These are phyloP conservation scores for Asparagopsis taxiformis DNA, from an alignment of 31 red algal genomes.

Conservation along the genomic window DNA sequence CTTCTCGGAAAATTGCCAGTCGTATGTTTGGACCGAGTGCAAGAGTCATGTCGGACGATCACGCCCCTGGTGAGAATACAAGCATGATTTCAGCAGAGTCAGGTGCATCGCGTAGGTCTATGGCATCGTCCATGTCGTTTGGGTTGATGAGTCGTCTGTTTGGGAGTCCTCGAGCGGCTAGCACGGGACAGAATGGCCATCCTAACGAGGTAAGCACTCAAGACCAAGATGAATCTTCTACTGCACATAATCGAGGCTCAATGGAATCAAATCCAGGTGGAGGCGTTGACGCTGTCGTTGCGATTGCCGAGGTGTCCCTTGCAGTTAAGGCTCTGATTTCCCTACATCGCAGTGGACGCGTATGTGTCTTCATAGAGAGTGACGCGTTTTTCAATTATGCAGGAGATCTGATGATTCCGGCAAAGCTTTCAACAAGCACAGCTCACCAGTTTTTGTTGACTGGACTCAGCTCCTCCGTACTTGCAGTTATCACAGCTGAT, in stretches of 20 bases:
- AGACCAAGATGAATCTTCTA: neutral
- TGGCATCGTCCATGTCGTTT: slow-evolving; percentile 58
- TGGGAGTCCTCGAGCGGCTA: slow-evolving; percentile 20
- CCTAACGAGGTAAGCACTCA: slow-evolving; percentile 12
- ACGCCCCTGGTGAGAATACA: slow-evolving; percentile 27
- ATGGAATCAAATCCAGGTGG: slow-evolving; percentile 1
- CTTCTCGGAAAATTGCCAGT: slow-evolving; percentile 16
- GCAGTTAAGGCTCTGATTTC: slow-evolving; percentile 20
- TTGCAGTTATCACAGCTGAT: slow-evolving; percentile 60
- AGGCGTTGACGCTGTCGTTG: slow-evolving; percentile 30
- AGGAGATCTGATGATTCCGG: slow-evolving; percentile 33
- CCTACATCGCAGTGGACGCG: slow-evolving; percentile 23
- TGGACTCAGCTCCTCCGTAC: slow-evolving; percentile 24
- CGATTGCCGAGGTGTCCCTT: slow-evolving; percentile 16
- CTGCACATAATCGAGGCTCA: neutral
- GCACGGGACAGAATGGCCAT: neutral
- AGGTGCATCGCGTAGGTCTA: slow-evolving; percentile 30
- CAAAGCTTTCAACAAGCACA: slow-evolving; percentile 22
- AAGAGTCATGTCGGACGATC: neutral
- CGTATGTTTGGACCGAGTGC: neutral
- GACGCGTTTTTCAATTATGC: slow-evolving; percentile 20
- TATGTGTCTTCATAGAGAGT: slow-evolving; percentile 22
- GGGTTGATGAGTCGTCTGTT: slow-evolving; percentile 54
- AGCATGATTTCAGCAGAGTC: slow-evolving; percentile 52
- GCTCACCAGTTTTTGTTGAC: slow-evolving; percentile 54